A percentile compares a stretch with the other conserved stretches of the same genome.
Conservation (phyloP, 2,329 filamentous ascomycete species). For the Eutypa lata region DNA sequence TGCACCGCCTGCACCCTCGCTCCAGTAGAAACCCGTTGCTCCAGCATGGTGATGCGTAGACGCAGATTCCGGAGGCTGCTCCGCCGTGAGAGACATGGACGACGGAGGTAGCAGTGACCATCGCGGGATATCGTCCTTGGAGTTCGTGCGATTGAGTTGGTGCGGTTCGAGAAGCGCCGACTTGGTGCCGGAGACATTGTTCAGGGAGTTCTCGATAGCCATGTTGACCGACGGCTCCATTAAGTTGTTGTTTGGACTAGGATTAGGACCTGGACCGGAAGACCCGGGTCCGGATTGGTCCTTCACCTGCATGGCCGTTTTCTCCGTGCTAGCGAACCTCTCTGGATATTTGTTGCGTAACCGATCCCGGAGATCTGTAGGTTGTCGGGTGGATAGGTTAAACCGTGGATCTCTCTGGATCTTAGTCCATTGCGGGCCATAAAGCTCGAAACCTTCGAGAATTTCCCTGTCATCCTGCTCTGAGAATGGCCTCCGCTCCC, state of each 20-base stretch:
- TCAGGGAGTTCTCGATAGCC: slow-evolving; percentile 44
- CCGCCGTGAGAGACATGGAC: not conserved
- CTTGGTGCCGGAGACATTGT: slow-evolving; percentile 35
- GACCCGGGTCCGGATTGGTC: slow-evolving; percentile 20
- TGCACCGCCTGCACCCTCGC: slow-evolving; percentile 36
- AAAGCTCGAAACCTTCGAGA: slow-evolving; percentile 54
- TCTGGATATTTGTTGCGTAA: slow-evolving; percentile 62
- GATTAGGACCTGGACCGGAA: not conserved
- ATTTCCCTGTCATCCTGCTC: slow-evolving; percentile 63
- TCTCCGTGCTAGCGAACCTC: slow-evolving; percentile 55
- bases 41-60: not conserved
- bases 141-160: slow-evolving; percentile 35
- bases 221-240: slow-evolving; percentile 52
- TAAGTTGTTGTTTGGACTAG: slow-evolving; percentile 36
- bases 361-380: slow-evolving; percentile 61
- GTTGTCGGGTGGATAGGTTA: slow-evolving; percentile 55
- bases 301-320: slow-evolving; percentile 46
- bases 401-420: slow-evolving; percentile 60
- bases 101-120: slow-evolving; percentile 20
- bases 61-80: slow-evolving; percentile 5
- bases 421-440: slow-evolving; percentile 63
- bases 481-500: slow-evolving; percentile 59
- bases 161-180: slow-evolving; percentile 35
- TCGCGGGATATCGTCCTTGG: slow-evolving; percentile 46
- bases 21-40: slow-evolving; percentile 38